A percentile compares a stretch with the other conserved stretches of the same genome.
Evolutionary conservation across 2,329 filamentous ascomycete species (phyloP).

Genomic region (Penicillium sclerotiorum): DNA sequence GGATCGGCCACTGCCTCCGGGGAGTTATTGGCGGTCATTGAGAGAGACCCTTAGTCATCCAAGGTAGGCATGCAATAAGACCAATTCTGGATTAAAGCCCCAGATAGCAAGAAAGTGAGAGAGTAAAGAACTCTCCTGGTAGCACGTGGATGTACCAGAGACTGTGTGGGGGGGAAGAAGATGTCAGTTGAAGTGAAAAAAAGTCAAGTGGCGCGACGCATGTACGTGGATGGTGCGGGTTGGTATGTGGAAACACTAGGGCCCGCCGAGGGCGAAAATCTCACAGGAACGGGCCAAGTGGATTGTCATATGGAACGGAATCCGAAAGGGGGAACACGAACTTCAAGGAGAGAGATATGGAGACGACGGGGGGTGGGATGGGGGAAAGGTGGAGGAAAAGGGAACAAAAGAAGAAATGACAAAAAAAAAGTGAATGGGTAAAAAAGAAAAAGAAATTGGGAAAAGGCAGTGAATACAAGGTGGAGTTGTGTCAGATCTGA

Average conservation of each 20-base stretch:
- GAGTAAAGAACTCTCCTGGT: not conserved
- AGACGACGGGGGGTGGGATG: slow-evolving; percentile 9
- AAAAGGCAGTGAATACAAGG: no score
- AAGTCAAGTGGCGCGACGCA: slow-evolving; percentile 22
- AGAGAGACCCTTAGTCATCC: slow-evolving; percentile 43
- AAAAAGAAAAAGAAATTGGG: slow-evolving; percentile 19
- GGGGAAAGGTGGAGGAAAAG: slow-evolving; percentile 9
- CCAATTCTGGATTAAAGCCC: slow-evolving; percentile 2
- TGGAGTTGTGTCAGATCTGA: slow-evolving; percentile 27
- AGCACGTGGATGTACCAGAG: slow-evolving; percentile 1
- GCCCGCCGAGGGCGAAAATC: slow-evolving; percentile 24
- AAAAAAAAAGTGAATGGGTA: slow-evolving; percentile 17
- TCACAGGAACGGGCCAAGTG: slow-evolving; percentile 22
- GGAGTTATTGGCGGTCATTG: slow-evolving; percentile 49
- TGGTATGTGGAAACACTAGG: slow-evolving; percentile 22
- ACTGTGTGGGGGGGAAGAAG: slow-evolving; percentile 5
- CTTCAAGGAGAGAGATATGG: slow-evolving; percentile 21
- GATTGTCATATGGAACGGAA: slow-evolving; percentile 10
- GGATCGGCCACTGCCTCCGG: slow-evolving; percentile 42
- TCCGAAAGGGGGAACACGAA: slow-evolving; percentile 5
- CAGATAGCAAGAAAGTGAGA: no score
- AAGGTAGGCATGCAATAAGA: slow-evolving; percentile 22
- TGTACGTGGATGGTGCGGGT: slow-evolving; percentile 20
- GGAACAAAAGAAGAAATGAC: slow-evolving; percentile 12
- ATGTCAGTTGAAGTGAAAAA: slow-evolving; percentile 19